Base-by-base conservation (phyloP, 169 alveolate genomes). In the Eimeria tenella region DNA sequence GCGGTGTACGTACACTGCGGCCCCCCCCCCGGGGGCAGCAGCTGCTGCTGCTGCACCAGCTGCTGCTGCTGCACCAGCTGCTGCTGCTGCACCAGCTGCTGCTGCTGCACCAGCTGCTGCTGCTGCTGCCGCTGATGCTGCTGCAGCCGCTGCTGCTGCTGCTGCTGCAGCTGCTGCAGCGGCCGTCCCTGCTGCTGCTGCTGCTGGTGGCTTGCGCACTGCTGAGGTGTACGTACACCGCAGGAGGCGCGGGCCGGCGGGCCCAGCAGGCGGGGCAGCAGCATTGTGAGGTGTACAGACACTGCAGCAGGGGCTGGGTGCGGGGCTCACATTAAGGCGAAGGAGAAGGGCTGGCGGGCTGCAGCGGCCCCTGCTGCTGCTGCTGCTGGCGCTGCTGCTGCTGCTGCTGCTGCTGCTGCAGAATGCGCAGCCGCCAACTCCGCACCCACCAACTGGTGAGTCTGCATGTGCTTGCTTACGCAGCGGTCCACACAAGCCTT, bases 401-500 rank as follows among this genome's bases (percentile, higher is more conserved):
- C 21, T 58, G 68, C 68, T 58, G 68, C 68, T 58, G 68, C 68
- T 58, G 68, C 19, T 10, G 11, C 68, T 58, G 68, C 19, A 21
- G 10, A 5, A 31, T 25, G 56, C 10, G 10, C 15, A 9, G 15
- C 23, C 1, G 84, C 84, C 21, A 73, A 53, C 84, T 73, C 60
- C 52, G 42, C 56, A 8, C 93, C 93, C 53, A 86, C 93, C 21
- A 86, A 53, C 23, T 19, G 52, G 52, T 86, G 93, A 10, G 73
- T 70, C 8, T 62, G 82, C 23, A 86, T 8, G 52, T 63, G 73
- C 19, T 86, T 86, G 68, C 50, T n/a, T 4, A 86, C 25, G 82
- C 93, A 86, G 65, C 93, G 79, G 42, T 86, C 93, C 15, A 53
- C 49, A 81, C 93, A 86, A 13, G 81, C 17, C 55, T 58, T 62